Evolutionary conservation across 148 eudicot genomes (phyloP).

Genomic region (Mesembryanthemum crystallinum): DNA sequence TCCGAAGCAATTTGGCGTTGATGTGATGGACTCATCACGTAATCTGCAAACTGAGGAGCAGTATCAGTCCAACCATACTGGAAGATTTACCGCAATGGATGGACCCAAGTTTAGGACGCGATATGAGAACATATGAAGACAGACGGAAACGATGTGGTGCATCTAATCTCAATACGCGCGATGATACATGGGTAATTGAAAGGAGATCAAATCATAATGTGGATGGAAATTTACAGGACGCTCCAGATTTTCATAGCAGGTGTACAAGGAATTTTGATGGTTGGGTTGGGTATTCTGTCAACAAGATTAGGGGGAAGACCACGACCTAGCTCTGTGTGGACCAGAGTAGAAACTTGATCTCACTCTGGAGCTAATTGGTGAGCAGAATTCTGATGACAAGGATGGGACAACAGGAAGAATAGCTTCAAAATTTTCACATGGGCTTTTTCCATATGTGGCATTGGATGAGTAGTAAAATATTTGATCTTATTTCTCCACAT

Average conservation of each 20-base stretch:
- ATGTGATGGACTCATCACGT: slow-evolving; percentile 28
- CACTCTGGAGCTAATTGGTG: not conserved
- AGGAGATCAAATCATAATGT: slow-evolving; percentile 17
- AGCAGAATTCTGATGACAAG: slow-evolving; percentile 13
- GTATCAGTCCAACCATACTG: slow-evolving; percentile 22
- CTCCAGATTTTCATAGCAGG: slow-evolving; percentile 20
- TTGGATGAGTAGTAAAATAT: too few relatives aligned
- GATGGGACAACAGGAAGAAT: slow-evolving; percentile 1
- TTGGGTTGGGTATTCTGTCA: slow-evolving; percentile 9
- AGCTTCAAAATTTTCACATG: slow-evolving; percentile 3
- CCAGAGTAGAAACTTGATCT: slow-evolving; percentile 25
- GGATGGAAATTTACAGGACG: slow-evolving; percentile 25
- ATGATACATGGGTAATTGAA: slow-evolving; percentile 23
- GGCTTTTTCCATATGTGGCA: not conserved
- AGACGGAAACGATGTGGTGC: slow-evolving; percentile 26
- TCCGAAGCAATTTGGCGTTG: slow-evolving; percentile 29
- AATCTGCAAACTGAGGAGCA: slow-evolving; percentile 29
- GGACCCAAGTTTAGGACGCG: slow-evolving; percentile 32
- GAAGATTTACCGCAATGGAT: slow-evolving; percentile 26
- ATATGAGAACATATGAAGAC: slow-evolving; percentile 28
- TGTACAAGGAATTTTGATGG: slow-evolving; percentile 23
- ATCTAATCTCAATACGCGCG: slow-evolving; percentile 11
- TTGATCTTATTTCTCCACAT: too few relatives aligned
- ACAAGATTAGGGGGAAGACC: slow-evolving; percentile 26
- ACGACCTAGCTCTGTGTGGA: slow-evolving; percentile 11